Evolutionary conservation across 1,284 basidiomycete species (phyloP).

Genomic region (Blastosporella zonata): DNA sequence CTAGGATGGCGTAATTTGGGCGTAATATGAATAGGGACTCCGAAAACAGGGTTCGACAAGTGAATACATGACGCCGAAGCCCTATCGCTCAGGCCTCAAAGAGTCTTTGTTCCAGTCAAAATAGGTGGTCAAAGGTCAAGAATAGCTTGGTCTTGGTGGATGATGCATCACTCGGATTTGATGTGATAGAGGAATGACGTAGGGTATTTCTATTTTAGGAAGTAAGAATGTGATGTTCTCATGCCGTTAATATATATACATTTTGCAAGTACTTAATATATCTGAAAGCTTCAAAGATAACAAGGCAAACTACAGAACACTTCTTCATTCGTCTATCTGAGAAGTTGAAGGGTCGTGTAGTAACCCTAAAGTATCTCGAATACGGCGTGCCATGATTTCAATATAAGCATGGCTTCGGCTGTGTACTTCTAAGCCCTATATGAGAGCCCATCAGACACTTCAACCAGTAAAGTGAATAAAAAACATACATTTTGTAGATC

Average conservation of each 20-base stretch:
- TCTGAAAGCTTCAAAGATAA: neutral
- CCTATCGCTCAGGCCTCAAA: too few relatives aligned
- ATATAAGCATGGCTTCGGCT: constrained; percentile 57
- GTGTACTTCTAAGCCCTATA: constrained; percentile 39
- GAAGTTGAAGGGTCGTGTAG: constrained; percentile 19
- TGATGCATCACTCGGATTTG: too few relatives aligned
- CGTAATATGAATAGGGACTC: too few relatives aligned
- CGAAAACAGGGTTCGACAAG: too few relatives aligned
- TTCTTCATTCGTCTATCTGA: constrained; percentile 1
- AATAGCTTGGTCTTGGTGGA: too few relatives aligned
- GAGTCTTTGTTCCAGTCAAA: too few relatives aligned
- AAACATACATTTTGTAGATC: constrained; percentile 40
- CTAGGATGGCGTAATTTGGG: too few relatives aligned
- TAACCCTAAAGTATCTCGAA: constrained; percentile 59
- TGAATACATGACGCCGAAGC: too few relatives aligned
- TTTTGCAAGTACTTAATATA: neutral
- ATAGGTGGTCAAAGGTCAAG: too few relatives aligned
- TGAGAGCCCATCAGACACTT: constrained; percentile 20
- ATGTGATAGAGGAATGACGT: too few relatives aligned
- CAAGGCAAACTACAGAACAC: neutral
- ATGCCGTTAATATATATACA: neutral
- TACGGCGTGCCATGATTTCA: constrained; percentile 64
- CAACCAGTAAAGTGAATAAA: neutral
- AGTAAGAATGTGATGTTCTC: too few relatives aligned
- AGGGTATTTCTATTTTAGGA: neutral